Conservation (phyloP, 345 rosid genomes). For the Eucalyptus polyanthemos region DNA sequence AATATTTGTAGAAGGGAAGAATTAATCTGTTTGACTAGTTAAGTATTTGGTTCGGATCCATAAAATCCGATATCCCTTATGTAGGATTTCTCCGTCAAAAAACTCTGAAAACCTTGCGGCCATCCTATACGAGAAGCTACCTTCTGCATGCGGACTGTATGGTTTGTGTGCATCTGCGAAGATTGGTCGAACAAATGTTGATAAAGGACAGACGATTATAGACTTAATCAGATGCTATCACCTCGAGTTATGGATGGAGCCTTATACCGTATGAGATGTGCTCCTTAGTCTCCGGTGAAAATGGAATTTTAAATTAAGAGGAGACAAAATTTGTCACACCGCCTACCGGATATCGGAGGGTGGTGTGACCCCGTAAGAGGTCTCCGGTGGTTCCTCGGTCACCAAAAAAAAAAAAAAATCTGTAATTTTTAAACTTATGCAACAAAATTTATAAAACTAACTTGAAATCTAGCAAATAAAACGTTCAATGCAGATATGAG, state of each 20-base stretch:
- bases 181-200: neutral
- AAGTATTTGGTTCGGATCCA: neutral
- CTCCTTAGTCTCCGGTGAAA: no score
- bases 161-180: neutral
- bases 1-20: neutral
- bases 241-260: neutral
- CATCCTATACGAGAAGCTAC: neutral
- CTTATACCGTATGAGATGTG: neutral
- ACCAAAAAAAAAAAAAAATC: neutral
- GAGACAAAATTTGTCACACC: neutral
- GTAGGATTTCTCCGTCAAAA: neutral
- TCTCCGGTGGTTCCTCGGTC: fast-evolving
- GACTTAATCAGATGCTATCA: neutral
- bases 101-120: neutral
- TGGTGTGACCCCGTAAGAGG: no score
- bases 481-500: neutral
- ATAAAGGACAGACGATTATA: neutral
- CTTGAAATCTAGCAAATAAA: neutral
- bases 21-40: neutral
- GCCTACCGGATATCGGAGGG: no score
- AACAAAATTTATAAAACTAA: neutral
- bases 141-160: neutral
- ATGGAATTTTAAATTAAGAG: neutral
- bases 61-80: neutral
- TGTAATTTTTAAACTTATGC: neutral